Evolutionary conservation across 208 protist species (phyloP).

Genomic region (Acanthamoeba triangularis): DNA sequence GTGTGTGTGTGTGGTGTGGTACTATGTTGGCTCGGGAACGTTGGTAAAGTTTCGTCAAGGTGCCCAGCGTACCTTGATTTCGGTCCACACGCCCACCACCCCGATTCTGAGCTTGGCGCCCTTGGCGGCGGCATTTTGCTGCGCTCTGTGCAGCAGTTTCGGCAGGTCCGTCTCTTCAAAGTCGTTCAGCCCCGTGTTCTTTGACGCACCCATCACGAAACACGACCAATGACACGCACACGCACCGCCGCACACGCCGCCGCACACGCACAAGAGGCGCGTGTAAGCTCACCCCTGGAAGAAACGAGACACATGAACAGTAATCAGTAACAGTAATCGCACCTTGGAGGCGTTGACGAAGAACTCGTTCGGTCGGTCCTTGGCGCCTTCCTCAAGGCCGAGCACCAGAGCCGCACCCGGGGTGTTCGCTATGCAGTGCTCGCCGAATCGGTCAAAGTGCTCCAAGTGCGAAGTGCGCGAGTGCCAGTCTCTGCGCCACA

Average conservation of each 20-base stretch:
- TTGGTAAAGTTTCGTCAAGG: no score
- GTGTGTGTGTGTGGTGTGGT: no score
- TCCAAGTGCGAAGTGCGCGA: background rate
- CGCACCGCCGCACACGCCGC: background rate
- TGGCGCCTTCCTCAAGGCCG: constrained; percentile 41
- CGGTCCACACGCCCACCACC: constrained; percentile 60
- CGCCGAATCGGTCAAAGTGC: background rate
- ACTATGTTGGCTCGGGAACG: no score
- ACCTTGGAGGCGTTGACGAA: constrained; percentile 22
- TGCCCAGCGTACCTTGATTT: constrained; percentile 11
- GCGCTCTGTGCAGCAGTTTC: background rate
- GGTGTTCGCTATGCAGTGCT: constrained; percentile 19
- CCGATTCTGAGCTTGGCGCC: constrained; percentile 51
- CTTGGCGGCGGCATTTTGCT: background rate
- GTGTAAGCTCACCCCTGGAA: background rate
- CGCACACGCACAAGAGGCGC: background rate
- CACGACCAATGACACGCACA: background rate
- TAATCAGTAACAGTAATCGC: no score
- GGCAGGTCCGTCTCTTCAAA: constrained; percentile 31
- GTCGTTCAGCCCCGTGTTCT: constrained; percentile 50
- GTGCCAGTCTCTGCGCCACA: constrained; percentile 19
- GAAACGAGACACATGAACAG: no score
- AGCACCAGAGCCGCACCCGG: constrained; percentile 50
- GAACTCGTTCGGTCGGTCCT: constrained; percentile 44
- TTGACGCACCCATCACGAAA: background rate